Evolutionary conservation across 305 asterid genomes (phyloP), one percentile per base, ranked within the genome.

Genomic region (Solanum hybrid): DNA sequence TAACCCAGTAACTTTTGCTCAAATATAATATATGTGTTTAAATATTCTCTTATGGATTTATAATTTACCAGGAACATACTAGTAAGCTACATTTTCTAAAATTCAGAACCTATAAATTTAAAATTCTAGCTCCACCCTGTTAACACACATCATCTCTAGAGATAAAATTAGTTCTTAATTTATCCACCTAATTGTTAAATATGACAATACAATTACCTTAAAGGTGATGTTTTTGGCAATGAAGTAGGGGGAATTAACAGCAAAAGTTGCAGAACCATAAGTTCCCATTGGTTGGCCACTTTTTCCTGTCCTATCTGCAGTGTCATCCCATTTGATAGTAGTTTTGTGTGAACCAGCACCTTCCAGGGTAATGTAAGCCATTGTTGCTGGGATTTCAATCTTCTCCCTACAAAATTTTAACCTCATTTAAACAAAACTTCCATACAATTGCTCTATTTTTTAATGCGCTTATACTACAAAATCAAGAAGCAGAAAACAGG

Each of bases 181-280:
- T 10, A 84, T 82, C 40, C 73, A 84, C 2, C 29, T 51, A 36
- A 79, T 24, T 56, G 69, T 11, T 2, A 31, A 22, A 32, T 32
- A 29, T 17, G 4, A 85, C 75, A 22, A n/a, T 3, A 85, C 12
- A 85, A 56, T 11, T 85, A 96, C 99, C 98, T 92, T 93, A 85
- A 97, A 97, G 32, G 96, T 95, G 92, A 97, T 94, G 91, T 95
- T 91, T 92, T 90, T 94, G 34, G 98, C 99, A 9, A 96, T 90
- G 73, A 97, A 96, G 85, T 94, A 96, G 1, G 98, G 98, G 79
- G 98, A 96, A 92, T 97, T 91, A 79, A 96, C 94, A 0, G 99
- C 97, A 86, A 97, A 95, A 5, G 98, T 93, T 7, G 98, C 98
- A 26, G 99, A 96, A 92, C 97, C 98, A 37, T 93, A 96, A 81